These are phyloP conservation scores for Arthrobotrys sphaeroides DNA, from an alignment of 2,329 filamentous ascomycete species.

Conservation along the genomic window DNA sequence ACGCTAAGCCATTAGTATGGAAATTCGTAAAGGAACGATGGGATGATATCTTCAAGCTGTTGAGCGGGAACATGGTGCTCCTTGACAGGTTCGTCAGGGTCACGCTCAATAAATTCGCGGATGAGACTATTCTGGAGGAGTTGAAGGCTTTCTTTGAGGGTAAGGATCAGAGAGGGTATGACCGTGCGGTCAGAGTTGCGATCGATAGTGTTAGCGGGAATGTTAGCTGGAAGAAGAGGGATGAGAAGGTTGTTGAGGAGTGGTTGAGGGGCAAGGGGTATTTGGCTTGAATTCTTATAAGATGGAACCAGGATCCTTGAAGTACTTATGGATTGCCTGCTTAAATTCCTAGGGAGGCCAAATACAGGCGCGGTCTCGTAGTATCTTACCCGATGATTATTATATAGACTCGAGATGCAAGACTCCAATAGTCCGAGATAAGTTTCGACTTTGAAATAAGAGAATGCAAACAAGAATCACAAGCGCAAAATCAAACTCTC, in stretches of 20 bases:
- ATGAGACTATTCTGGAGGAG: slow-evolving; percentile 74
- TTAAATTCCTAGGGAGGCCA: too few species aligned
- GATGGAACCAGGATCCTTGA: too few species aligned
- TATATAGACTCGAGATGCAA: too few species aligned
- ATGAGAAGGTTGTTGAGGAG: slow-evolving; percentile 76
- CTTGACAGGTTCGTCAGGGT: slow-evolving; percentile 87
- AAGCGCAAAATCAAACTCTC: too few species aligned
- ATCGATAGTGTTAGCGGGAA: slow-evolving; percentile 85
- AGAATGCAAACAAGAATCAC: too few species aligned
- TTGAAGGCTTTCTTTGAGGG: slow-evolving; percentile 84
- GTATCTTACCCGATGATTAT: too few species aligned
- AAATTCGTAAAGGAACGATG: slow-evolving; percentile 86
- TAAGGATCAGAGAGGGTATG: slow-evolving; percentile 86
- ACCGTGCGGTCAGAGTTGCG: slow-evolving; percentile 84
- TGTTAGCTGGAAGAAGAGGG: slow-evolving; percentile 81
- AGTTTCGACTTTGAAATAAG: too few species aligned
- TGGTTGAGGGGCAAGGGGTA: slow-evolving; percentile 77
- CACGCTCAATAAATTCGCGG: slow-evolving; percentile 80
- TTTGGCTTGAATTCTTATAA: slow-evolving; percentile 60
- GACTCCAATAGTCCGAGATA: too few species aligned
- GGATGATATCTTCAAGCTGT: slow-evolving; percentile 74
- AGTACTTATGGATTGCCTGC: too few species aligned
- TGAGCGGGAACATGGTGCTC: slow-evolving; percentile 79
- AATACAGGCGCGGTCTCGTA: too few species aligned
- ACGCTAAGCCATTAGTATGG: slow-evolving; percentile 81